A percentile compares a stretch with the other conserved stretches of the same genome.
phyloP scores from a whole-genome alignment of 345 rosid species.

The Eucalyptus polybractea region DNA sequence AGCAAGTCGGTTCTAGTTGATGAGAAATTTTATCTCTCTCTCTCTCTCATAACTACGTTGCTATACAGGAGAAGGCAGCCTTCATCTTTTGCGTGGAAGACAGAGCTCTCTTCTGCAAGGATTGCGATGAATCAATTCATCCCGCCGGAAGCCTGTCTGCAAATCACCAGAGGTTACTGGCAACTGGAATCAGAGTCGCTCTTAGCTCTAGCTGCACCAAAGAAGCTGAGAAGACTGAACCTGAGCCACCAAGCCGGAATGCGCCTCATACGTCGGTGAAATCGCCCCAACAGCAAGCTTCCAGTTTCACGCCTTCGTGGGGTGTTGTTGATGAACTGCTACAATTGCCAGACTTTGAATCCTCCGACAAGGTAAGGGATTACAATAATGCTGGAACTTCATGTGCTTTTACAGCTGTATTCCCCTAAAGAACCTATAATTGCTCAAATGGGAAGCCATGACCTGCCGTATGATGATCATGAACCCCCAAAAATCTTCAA shows the following conservation, averaged over 20 bases:
- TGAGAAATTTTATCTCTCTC: not conserved
- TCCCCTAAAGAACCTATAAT: not conserved
- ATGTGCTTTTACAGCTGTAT: not conserved
- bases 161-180: slow-evolving; percentile 80
- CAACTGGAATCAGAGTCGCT: slow-evolving; percentile 87
- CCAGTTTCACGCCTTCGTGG: slow-evolving; percentile 47
- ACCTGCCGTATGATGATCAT: not conserved
- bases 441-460: not conserved
- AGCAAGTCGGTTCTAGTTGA: not conserved
- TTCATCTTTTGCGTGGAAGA: slow-evolving; percentile 97
- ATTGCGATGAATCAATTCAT: slow-evolving; percentile 85
- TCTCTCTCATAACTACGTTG: not conserved
- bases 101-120: slow-evolving; percentile 83
- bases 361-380: slow-evolving; percentile 48
- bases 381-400: not conserved
- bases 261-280: slow-evolving; percentile 23
- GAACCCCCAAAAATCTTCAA: not conserved
- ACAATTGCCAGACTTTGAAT: slow-evolving; percentile 58
- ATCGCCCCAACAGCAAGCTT: slow-evolving; percentile 30
- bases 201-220: slow-evolving; percentile 45
- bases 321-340: slow-evolving; percentile 69
- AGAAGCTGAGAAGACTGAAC: slow-evolving; percentile 33
- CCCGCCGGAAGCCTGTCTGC: slow-evolving; percentile 63
- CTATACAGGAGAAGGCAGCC: slow-evolving; percentile 78
- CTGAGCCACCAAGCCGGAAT: slow-evolving; percentile 59